phyloP scores from a whole-genome alignment of 202 grass and related monocot genomes.

The Cymbopogon flexuosus region DNA sequence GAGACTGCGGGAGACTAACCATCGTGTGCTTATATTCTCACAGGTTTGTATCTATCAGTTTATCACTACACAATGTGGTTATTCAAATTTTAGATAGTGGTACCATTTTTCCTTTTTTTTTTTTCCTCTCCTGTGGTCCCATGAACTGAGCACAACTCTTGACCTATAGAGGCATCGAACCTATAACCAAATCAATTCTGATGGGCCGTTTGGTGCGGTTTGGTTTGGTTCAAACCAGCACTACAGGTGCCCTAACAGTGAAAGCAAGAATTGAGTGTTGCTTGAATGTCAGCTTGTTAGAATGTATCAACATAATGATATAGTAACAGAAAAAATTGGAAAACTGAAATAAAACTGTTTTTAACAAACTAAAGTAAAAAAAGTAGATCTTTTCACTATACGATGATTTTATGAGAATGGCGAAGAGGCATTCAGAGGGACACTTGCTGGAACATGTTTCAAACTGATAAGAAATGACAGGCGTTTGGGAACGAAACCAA shows the following conservation, averaged over 20 bases:
- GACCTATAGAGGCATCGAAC: neutral
- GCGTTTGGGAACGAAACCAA: no score
- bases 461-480: neutral
- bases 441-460: neutral
- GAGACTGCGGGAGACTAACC: constrained; percentile 89
- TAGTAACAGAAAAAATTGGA: neutral
- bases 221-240: neutral
- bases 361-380: neutral
- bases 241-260: neutral
- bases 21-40: constrained; percentile 97
- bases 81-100: constrained; percentile 11
- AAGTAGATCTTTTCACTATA: neutral
- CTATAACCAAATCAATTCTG: neutral
- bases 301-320: neutral
- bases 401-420: neutral
- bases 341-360: neutral
- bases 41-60: constrained; percentile 51
- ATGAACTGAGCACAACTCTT: neutral
- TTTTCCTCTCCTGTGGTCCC: neutral
- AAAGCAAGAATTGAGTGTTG: neutral
- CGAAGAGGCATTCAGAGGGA: neutral
- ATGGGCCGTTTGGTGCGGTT: neutral
- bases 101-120: neutral
- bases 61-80: neutral
- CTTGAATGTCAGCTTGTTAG: neutral